Conservation (phyloP, 2,329 filamentous ascomycete species). For the Stagonosporopsis vannaccii region DNA sequence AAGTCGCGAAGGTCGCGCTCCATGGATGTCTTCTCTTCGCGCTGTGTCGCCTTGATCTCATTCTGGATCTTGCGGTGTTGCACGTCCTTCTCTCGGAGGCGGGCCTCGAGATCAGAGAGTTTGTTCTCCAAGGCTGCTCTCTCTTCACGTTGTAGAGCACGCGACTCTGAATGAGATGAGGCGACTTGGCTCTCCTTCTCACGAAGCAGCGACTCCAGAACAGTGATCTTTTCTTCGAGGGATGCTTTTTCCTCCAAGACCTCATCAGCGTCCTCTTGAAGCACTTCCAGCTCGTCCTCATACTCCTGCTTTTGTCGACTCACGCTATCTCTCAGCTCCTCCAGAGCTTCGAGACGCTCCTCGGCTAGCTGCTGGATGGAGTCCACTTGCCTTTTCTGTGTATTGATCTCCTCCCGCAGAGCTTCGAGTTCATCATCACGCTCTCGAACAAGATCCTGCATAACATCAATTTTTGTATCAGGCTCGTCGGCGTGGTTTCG, state of each 20-base stretch:
- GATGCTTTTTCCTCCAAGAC: constrained; percentile 60
- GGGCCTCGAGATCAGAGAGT: constrained; percentile 49
- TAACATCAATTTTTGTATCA: constrained; percentile 50
- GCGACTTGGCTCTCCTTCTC: constrained; percentile 46
- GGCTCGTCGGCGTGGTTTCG: constrained; percentile 47
- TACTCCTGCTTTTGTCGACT: constrained; percentile 56
- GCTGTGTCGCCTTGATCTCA: constrained; percentile 34
- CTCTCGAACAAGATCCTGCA: constrained; percentile 53
- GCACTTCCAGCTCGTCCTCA: constrained; percentile 63
- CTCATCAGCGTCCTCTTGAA: constrained; percentile 54
- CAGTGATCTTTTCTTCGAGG: constrained; percentile 64
- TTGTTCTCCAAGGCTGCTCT: constrained; percentile 55
- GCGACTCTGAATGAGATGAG: constrained; percentile 42
- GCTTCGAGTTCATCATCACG: constrained; percentile 61
- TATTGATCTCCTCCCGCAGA: constrained; percentile 55
- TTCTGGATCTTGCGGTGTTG: constrained; percentile 39
- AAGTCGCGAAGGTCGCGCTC: constrained; percentile 60
- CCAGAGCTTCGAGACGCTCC: constrained; percentile 54
- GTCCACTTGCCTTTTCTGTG: constrained; percentile 42
- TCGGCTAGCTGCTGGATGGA: constrained; percentile 44
- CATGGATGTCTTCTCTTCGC: constrained; percentile 52
- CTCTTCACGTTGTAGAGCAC: constrained; percentile 66
- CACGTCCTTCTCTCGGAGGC: constrained; percentile 40
- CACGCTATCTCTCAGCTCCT: constrained; percentile 60
- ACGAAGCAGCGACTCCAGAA: constrained; percentile 45